Conservation (phyloP, 176 grass and related monocot species). For the Avena eriantha region DNA sequence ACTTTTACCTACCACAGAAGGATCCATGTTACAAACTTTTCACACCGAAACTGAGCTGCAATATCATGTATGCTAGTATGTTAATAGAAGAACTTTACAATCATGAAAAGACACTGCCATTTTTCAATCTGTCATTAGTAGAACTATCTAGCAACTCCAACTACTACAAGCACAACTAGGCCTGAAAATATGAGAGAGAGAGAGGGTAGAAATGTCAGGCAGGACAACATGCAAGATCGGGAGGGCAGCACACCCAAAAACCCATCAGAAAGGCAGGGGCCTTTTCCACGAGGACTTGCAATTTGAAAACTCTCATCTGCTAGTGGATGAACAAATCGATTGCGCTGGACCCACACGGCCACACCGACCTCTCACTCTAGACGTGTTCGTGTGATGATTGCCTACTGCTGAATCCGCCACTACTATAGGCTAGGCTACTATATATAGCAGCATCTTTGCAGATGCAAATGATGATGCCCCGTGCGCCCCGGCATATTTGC, state of each 20-base stretch:
- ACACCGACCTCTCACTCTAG: constrained; percentile 12
- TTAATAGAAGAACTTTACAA: not conserved
- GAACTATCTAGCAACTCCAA: not conserved
- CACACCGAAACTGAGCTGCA: not conserved
- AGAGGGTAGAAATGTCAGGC: constrained; percentile 27
- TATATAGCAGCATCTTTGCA: constrained; percentile 35
- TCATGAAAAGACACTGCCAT: not conserved
- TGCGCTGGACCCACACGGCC: constrained; percentile 21
- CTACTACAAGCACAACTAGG: not conserved
- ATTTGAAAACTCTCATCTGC: constrained; percentile 11
- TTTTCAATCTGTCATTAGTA: not conserved
- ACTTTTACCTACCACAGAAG: constrained; percentile 29
- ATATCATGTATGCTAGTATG: not conserved
- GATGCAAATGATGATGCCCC: constrained; percentile 35
- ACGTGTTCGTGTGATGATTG: constrained; percentile 39
- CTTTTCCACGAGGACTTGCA: constrained; percentile 48
- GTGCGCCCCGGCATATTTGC: constrained; percentile 21
- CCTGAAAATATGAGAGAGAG: not conserved
- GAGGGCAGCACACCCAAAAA: constrained; percentile 48
- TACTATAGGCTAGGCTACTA: constrained; percentile 25
- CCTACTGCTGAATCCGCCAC: constrained; percentile 55
- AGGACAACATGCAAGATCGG: constrained; percentile 36
- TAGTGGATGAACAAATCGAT: constrained; percentile 55
- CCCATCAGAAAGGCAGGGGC: constrained; percentile 50
- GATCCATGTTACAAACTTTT: constrained; percentile 20